A percentile compares a stretch with the other conserved stretches of the same genome.
Evolutionary conservation across 208 protist genomes (phyloP).

Genomic region (Giardia duodenalis): DNA sequence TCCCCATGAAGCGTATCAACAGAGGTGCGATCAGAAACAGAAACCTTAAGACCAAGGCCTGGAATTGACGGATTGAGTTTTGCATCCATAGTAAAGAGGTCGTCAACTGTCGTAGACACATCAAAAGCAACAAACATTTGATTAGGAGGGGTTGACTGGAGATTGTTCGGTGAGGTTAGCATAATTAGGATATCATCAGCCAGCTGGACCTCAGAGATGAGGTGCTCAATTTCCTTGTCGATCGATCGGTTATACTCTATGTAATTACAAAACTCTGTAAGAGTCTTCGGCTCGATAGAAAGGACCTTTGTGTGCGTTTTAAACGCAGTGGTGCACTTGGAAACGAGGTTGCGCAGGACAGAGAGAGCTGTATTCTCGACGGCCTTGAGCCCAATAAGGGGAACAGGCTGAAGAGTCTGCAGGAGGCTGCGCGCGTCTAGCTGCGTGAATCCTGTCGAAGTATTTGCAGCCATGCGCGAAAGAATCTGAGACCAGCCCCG

Average conservation of each 20-base stretch:
- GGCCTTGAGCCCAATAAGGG: not conserved
- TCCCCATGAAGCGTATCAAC: not conserved
- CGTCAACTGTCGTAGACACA: not conserved
- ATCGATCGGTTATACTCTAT: not conserved
- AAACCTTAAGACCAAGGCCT: constrained; percentile 2
- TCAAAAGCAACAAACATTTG: not conserved
- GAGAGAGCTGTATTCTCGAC: not conserved
- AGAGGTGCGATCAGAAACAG: not conserved
- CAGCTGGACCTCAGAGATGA: constrained; percentile 4
- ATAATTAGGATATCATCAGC: not conserved
- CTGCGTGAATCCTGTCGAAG: constrained; percentile 2
- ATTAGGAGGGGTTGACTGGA: not conserved
- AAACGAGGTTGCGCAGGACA: not conserved
- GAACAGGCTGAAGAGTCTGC: constrained; percentile 10
- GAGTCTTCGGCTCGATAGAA: not conserved
- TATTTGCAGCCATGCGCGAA: not conserved
- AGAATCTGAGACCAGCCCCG: not conserved
- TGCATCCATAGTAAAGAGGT: not conserved
- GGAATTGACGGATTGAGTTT: not conserved
- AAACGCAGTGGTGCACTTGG: not conserved
- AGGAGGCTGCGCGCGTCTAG: constrained; percentile 8
- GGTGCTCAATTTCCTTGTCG: not conserved
- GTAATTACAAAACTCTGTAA: not conserved
- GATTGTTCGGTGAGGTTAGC: not conserved
- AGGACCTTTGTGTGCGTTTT: constrained; percentile 3